phyloP scores from a whole-genome alignment of 768 basidiomycete genomes.

The Terana coerulea region DNA sequence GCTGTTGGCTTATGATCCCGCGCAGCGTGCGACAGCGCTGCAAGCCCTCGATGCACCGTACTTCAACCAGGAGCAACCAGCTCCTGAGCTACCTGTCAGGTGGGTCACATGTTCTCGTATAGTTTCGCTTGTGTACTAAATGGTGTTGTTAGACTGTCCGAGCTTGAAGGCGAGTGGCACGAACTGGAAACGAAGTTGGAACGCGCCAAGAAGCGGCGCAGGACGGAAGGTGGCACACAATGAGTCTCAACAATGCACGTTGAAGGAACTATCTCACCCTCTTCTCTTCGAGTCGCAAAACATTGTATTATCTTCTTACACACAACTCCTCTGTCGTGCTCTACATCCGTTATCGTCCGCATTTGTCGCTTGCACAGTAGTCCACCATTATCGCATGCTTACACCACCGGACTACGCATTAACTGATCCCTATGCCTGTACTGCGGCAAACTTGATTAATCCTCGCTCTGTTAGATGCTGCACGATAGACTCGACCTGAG shows the following conservation, averaged over 20 bases:
- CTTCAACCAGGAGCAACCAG: slow-evolving; percentile 78
- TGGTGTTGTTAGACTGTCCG: slow-evolving; percentile 51
- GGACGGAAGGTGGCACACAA: slow-evolving; percentile 39
- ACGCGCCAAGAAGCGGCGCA: slow-evolving; percentile 75
- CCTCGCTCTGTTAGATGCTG: slow-evolving; percentile 74
- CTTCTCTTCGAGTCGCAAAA: slow-evolving; percentile 18
- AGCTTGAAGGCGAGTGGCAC: slow-evolving; percentile 94
- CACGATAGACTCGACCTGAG: slow-evolving; percentile 82
- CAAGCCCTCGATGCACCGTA: slow-evolving; percentile 83
- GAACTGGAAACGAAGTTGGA: slow-evolving; percentile 95
- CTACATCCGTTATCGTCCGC: slow-evolving; percentile 1
- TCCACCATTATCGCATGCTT: slow-evolving; percentile 4
- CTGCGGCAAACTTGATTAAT: slow-evolving; percentile 40
- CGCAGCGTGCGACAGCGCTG: slow-evolving; percentile 66
- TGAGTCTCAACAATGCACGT: background rate
- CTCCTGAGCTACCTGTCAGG: slow-evolving; percentile 72
- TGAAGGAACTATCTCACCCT: slow-evolving; percentile 11
- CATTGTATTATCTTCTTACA: slow-evolving; percentile 22
- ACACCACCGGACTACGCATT: slow-evolving; percentile 14
- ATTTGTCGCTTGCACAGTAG: no score
- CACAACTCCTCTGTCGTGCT: slow-evolving; percentile 8
- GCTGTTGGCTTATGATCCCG: slow-evolving; percentile 79
- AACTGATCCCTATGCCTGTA: slow-evolving; percentile 19
- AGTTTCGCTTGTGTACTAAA: background rate
- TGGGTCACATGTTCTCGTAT: slow-evolving; percentile 37